Percentiles rank a stretch among this genome's conserved stretches.
phyloP scores from a whole-genome alignment of 2,329 filamentous ascomycete genomes.

The Diaporthe destruens region DNA sequence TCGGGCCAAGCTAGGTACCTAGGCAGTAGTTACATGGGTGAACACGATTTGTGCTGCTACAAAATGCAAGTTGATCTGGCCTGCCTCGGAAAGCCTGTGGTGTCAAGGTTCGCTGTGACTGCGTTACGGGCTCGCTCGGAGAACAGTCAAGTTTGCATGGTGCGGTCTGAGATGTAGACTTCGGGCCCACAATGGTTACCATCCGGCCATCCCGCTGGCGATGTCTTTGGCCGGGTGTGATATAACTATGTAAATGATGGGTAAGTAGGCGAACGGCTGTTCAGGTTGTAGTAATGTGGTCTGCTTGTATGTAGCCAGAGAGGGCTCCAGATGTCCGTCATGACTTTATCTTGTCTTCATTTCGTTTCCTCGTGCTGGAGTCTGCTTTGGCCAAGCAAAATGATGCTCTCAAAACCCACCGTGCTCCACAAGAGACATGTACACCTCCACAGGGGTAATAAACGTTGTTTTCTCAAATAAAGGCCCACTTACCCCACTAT shows the following conservation, averaged over 20 bases:
- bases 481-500: too few relatives aligned
- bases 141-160: neutral
- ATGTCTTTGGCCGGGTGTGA: neutral
- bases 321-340: neutral
- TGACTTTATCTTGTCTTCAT: slow-evolving; percentile 17
- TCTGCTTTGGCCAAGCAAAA: slow-evolving; percentile 6
- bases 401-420: slow-evolving; percentile 9
- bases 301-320: too few relatives aligned
- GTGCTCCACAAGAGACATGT: slow-evolving; percentile 11
- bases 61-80: neutral
- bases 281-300: neutral
- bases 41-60: too few relatives aligned
- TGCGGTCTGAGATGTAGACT: neutral
- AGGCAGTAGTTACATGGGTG: too few relatives aligned
- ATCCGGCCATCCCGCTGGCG: neutral
- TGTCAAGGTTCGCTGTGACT: neutral
- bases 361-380: slow-evolving; percentile 14
- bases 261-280: neutral
- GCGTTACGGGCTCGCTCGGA: too few relatives aligned
- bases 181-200: neutral
- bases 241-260: neutral
- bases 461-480: too few relatives aligned
- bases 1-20: too few relatives aligned
- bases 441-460: too few relatives aligned
- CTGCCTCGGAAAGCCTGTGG: neutral